Base-by-base conservation (phyloP, 2,329 filamentous ascomycete genomes). In the Leptographium procerum region DNA sequence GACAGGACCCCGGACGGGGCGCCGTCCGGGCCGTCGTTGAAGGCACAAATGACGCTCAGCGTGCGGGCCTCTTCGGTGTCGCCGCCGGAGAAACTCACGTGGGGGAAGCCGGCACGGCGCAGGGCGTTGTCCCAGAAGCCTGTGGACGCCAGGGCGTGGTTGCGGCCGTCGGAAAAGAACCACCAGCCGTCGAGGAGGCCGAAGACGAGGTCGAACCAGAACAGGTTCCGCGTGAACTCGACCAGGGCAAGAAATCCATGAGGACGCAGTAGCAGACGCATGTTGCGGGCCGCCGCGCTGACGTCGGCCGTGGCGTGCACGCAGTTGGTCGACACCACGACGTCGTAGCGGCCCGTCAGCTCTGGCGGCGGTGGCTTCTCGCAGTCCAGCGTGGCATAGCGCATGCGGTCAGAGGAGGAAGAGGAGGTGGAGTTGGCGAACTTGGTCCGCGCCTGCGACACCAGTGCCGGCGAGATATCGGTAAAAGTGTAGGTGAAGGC, bases 121-220 rank as follows among this genome's bases (percentile, higher is more conserved):
- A 56, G 24, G 40, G 64, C 4, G 71, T 55, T 2, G 57, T 64
- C 13, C 57, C 5, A 61, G 58, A 14, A 69, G 10, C 14, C 2
- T 26, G 29, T 9, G 29, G 19, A 26, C 13, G 26, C 54, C 10
- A 56, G 13, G 26, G 64, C 65, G 58, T 70, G 55, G 50, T 45
- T 3, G 2, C 67, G 63, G 2, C 67, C 69, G 52, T 72, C 70
- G 6, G 67, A 63, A 31, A 70, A 71, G 29, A 68, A 59, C 71
- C 71, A 74, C 71, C 72, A 73, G 3, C 72, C 71, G 24, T 73
- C 68, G 4, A 73, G 62, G 1, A 72, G 59, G 0, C 71, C 72
- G 36, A 70, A 73, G 16, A 70, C 63, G 26, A 72, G 57, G 43
- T 74, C 70, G 8, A 70, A 63, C 64, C 64, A 73, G 50, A 61